phyloP scores from a whole-genome alignment of 1,139 yeast genomes.

The Suhomyces guaymorum region DNA sequence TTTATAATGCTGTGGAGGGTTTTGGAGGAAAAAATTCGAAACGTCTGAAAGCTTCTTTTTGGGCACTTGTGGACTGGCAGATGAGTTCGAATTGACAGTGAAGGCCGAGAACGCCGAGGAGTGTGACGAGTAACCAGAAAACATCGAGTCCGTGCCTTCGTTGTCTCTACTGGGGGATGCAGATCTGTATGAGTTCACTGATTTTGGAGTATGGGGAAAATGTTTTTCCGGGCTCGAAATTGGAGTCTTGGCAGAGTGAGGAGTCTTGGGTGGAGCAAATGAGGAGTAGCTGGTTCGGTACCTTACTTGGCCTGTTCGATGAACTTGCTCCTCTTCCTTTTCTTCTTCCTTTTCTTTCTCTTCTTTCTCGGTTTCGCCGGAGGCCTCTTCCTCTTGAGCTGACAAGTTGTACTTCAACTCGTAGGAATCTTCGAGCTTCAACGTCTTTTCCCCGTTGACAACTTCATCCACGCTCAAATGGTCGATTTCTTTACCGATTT shows the following conservation, averaged over 20 bases:
- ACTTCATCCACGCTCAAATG: conserved; percentile 22
- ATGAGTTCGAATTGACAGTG: conserved; percentile 3
- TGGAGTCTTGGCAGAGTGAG: conserved; percentile 12
- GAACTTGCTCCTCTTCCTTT: no score
- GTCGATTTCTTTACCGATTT: conserved; percentile 18
- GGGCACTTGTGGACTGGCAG: neutral
- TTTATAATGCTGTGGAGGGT: conserved; percentile 44
- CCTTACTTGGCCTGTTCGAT: no score
- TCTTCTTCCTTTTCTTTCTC: no score
- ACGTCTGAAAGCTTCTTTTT: conserved; percentile 21
- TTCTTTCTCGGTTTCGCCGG: conserved; percentile 22
- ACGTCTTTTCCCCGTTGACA: conserved; percentile 20
- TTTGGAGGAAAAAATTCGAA: conserved; percentile 32
- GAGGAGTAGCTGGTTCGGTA: no score
- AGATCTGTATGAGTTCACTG: conserved; percentile 7
- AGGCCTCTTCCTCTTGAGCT: conserved; percentile 26
- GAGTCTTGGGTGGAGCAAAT: no score
- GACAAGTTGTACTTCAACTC: conserved; percentile 35
- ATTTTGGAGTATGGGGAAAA: conserved; percentile 10
- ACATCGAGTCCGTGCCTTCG: conserved; percentile 9
- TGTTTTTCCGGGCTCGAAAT: conserved; percentile 11
- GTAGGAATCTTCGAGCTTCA: conserved; percentile 30
- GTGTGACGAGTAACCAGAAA: conserved; percentile 9
- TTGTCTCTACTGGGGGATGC: conserved; percentile 8
- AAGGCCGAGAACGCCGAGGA: conserved; percentile 9